A percentile compares a stretch with the other conserved stretches of the same genome.
Conservation (phyloP, 2,329 filamentous ascomycete species). For the Tolypocladium cylindrosporum region DNA sequence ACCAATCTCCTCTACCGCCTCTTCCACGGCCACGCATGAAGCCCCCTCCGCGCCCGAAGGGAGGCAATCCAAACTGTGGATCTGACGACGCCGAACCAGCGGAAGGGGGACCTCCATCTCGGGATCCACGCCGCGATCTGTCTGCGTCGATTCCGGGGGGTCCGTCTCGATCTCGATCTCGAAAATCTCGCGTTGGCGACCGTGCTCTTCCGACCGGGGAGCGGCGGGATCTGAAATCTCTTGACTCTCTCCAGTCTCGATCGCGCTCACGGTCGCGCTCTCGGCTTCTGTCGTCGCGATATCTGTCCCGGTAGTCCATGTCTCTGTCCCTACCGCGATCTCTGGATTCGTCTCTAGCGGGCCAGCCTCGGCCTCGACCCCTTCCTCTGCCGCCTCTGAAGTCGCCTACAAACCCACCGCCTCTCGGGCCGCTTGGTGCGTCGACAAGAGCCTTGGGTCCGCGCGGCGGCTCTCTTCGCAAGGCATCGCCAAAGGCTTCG, state of each 20-base stretch:
- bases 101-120: constrained; percentile 60
- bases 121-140: constrained; percentile 56
- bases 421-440: constrained; percentile 55
- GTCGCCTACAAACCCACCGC: constrained; percentile 55
- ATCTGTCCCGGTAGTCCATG: constrained; percentile 48
- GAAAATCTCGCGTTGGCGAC: constrained; percentile 58
- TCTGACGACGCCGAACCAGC: constrained; percentile 64
- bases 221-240: constrained; percentile 35
- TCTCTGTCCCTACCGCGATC: constrained; percentile 52
- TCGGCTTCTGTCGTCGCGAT: constrained; percentile 52
- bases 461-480: constrained; percentile 62
- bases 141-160: constrained; percentile 57
- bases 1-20: constrained; percentile 31
- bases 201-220: constrained; percentile 50
- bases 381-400: constrained; percentile 43
- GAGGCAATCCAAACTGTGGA: constrained; percentile 42
- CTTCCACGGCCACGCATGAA: constrained; percentile 44
- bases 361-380: constrained; percentile 49
- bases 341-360: constrained; percentile 48
- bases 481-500: constrained; percentile 45
- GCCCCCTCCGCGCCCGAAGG: constrained; percentile 45
- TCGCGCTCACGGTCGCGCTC: constrained; percentile 45
- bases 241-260: constrained; percentile 33
- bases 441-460: constrained; percentile 74
- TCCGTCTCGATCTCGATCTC: constrained; percentile 46